These are phyloP conservation scores for Xylaria grammica DNA, from an alignment of 495 filamentous ascomycete species.

Conservation along the genomic window DNA sequence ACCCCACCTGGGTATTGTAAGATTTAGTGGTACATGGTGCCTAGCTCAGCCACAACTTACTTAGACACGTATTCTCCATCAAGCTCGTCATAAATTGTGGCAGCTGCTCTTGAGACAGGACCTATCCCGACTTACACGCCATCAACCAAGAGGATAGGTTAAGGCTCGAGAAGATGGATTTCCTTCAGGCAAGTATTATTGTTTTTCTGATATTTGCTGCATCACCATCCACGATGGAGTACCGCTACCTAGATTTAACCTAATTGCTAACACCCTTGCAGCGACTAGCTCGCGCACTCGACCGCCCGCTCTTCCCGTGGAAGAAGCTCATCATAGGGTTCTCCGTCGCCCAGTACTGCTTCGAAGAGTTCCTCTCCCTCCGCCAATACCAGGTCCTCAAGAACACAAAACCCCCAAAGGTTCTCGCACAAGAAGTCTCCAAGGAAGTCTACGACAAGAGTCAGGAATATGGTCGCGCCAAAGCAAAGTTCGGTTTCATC, in stretches of 20 bases:
- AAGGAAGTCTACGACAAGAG: slow-evolving; percentile 93
- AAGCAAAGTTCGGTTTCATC: slow-evolving; percentile 85
- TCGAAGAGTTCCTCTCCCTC: slow-evolving; percentile 82
- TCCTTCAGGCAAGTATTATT: slow-evolving; percentile 53
- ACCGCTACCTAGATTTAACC: neutral
- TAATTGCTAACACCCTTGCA: slow-evolving; percentile 40
- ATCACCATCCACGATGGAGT: neutral
- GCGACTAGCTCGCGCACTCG: slow-evolving; percentile 85
- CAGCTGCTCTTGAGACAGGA: slow-evolving; percentile 13
- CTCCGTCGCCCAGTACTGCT: slow-evolving; percentile 82
- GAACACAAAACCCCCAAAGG: slow-evolving; percentile 78
- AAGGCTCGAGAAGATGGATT: slow-evolving; percentile 47
- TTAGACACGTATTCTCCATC: slow-evolving; percentile 9
- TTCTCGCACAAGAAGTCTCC: slow-evolving; percentile 82
- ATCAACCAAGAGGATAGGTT: neutral
- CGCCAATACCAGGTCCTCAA: slow-evolving; percentile 88
- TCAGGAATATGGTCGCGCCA: slow-evolving; percentile 95
- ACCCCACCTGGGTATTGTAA: slow-evolving; percentile 4
- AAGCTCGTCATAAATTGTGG: slow-evolving; percentile 10
- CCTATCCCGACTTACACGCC: neutral
- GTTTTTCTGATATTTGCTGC: neutral
- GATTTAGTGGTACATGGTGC: too few relatives aligned
- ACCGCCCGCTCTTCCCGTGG: slow-evolving; percentile 94
- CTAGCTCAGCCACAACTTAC: slow-evolving; percentile 10
- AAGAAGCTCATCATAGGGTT: slow-evolving; percentile 95